Base-by-base conservation (phyloP, 176 grass and related monocot genomes). In the Lolium perenne region DNA sequence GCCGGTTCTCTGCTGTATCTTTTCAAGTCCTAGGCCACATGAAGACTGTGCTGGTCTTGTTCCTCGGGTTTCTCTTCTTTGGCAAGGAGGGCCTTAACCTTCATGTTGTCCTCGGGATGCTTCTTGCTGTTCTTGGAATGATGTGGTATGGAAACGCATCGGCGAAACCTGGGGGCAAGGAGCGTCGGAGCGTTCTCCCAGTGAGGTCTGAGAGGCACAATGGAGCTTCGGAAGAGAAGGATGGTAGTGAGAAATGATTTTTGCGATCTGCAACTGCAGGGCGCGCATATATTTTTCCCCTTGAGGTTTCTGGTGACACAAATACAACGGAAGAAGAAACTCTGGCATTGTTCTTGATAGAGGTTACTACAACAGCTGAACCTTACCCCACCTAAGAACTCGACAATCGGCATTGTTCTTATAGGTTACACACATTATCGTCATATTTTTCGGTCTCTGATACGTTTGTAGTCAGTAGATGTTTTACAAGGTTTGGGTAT, bases 11-110 rank as follows among this genome's bases (percentile, higher is more conserved):
- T 0, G 95, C 90, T 7, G 95, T 97, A 49, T 97, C 95, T 57
- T 97, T 97, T 79, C 95, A 97, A 91, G 95, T 97, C 49, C 72
- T 95, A 10, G 95, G 95, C 48, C 95, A 97, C 95, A 97, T 97
- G 92, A 97, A 97, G 88, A 97, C 95, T 12, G 93, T 97, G 81
- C 87, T 97, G 49, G 95, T 97, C 20, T 76, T 95, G 41, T 93
- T 89, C 77, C 86, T 97, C 11, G 95, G 95, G 41, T 97, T 97
- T 80, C 83, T 93, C 81, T 95, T 97, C 73, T 97, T 97, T 17
- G 95, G 95, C 74, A 97, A 91, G 81, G 95, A 95, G 71, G 92
- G 91, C 25, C 87, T 95, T 63, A 97, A 93, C 58, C 59, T 91
- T 75, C 95, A 97, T 35, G 92, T 97, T 20, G 83, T 95, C 47